Base-by-base conservation (phyloP, 1,284 basidiomycete species). In the Irpex rosettiformis region DNA sequence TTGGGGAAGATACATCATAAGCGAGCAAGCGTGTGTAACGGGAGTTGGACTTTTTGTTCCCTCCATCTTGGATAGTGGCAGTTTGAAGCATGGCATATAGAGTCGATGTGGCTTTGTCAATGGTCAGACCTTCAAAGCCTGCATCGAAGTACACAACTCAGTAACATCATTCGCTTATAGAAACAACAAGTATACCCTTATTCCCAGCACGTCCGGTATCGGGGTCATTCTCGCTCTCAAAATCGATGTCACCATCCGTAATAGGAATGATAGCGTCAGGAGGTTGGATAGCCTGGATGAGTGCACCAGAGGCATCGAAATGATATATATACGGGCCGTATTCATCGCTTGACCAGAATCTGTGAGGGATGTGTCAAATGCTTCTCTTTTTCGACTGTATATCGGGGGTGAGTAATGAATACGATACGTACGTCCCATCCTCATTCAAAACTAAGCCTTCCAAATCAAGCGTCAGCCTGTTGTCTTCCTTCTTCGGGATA, bases 321-420 rank as follows among this genome's bases (percentile, higher is more conserved):
- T 74, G 76, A 69, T 88, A 86, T 66, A 89, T 81, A 66, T 86
- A 86, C 3, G 88, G 85, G 0, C 85, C 86, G 67, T 89, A 89
- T 71, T 89, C 84, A 64, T 89, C 86, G 58, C 81, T 83, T 24
- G 82, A 73, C 82, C 82, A 88, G 67, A 77, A 83, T 1, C 81
- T 83, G 42, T 7, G 42, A 45, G 21, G 18, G 4, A 45, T 37
- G 33, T 16, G 37, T 2, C n/a, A 51, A 18, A 28, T 28, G 30
- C 1, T 6, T 18, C n/a, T n/a, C n/a, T n/a, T n/a, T n/a, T n/a
- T n/a, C n/a, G n/a, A n/a, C n/a, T n/a, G n/a, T n/a, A n/a, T n/a
- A n/a, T n/a, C n/a, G n/a, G n/a, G n/a, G n/a, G n/a, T n/a, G n/a
- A n/a, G n/a, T n/a, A n/a, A n/a, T n/a, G n/a, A n/a, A n/a, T 7